Evolutionary conservation across 2,329 filamentous ascomycete species (phyloP).

Genomic region (Fusarium anthophilum): DNA sequence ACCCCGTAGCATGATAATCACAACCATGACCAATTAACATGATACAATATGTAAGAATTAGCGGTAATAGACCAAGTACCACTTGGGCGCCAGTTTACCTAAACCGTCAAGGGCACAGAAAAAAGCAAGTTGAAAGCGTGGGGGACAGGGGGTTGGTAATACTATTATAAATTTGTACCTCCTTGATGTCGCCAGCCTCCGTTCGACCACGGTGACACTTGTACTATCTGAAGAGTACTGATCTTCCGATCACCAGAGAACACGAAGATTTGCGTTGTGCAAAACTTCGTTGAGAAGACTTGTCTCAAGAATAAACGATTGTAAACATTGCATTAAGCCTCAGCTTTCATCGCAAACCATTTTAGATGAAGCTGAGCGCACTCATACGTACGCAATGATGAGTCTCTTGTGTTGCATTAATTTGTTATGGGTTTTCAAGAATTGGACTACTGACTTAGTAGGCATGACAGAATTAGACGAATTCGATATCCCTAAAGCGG

Average conservation of each 20-base stretch:
- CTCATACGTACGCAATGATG: not conserved
- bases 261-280: not conserved
- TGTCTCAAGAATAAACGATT: no score
- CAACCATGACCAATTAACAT: no score
- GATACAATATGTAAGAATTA: not conserved
- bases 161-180: not conserved
- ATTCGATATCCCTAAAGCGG: not conserved
- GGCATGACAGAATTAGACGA: no score
- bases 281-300: not conserved
- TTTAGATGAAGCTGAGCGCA: no score
- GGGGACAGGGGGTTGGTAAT: not conserved
- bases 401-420: fast-evolving
- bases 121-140: not conserved
- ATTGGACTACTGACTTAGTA: not conserved
- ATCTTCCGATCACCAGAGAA: not conserved
- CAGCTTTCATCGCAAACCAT: not conserved
- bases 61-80: not conserved
- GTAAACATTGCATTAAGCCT: not conserved
- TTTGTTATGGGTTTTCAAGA: fast-evolving
- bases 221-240: fast-evolving
- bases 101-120: not conserved
- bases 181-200: fast-evolving
- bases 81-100: not conserved
- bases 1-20: not conserved
- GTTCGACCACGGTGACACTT: not conserved